Base-by-base conservation (phyloP, 805 yeast genomes). In the Ogataea henricii region DNA sequence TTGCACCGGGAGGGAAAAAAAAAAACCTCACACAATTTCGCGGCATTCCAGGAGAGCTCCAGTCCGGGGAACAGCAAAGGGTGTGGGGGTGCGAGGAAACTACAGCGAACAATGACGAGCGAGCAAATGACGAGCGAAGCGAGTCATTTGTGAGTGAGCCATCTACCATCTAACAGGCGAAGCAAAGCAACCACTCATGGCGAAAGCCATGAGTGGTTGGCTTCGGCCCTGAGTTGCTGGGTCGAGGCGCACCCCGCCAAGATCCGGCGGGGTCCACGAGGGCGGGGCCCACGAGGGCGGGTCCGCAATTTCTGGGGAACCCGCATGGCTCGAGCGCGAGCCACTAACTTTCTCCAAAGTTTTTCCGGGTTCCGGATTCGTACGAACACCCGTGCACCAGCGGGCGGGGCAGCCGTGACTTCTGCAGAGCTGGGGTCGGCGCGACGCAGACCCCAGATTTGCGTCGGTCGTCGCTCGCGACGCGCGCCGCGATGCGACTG, bases 61-160 rank as follows among this genome's bases (percentile, higher is more conserved):
- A 39, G 43, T 29, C 33, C 43, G 43, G 35, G 43, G 35, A n/a
- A n/a, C n/a, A n/a, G n/a, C n/a, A n/a, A n/a, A n/a, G 25, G 8
- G 10, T 39, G 16, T 34, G n/a, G 34, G 25, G 34, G 43, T 9
- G 43, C 16, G 21, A 35, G 25, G 30, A 13, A 27, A 14, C 30
- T 14, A 13, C 30, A 27, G 30, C 10, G 14, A 27, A 13, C 30
- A n/a, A n/a, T n/a, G n/a, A n/a, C n/a, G n/a, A n/a, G n/a, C n/a
- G n/a, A n/a, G n/a, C n/a, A n/a, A n/a, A n/a, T n/a, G n/a, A n/a
- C n/a, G n/a, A n/a, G n/a, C n/a, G n/a, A n/a, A n/a, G n/a, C n/a
- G n/a, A n/a, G n/a, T n/a, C n/a, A n/a, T n/a, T n/a, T n/a, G n/a
- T n/a, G n/a, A n/a, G n/a, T n/a, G n/a, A n/a, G n/a, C n/a, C n/a